Base-by-base conservation (phyloP, 441 rosid species). In the Flueggea neowawraea region DNA sequence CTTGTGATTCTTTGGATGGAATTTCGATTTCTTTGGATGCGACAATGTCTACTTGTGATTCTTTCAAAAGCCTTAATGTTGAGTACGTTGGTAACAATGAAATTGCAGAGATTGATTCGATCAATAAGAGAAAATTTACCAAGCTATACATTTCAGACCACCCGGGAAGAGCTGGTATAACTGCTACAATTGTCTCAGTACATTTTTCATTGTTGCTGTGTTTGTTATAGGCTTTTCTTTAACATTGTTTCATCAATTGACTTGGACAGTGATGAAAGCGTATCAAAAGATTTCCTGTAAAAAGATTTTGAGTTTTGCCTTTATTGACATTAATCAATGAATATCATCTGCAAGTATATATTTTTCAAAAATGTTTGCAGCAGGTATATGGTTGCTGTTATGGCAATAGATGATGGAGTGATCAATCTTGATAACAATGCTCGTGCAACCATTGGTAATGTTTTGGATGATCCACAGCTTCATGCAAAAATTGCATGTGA, bases 401-500 rank as follows among this genome's bases (percentile, higher is more conserved):
- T 81, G 83, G 90, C 67, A 57, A 68, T 61, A 2, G 84, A 83
- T 64, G 76, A 71, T 54, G 63, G 73, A 73, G 68, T 84, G 66
- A 80, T 78, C 17, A 64, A 86, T 58, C 68, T 91, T 41, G 96
- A 89, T 62, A 62, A 76, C 65, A 79, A 82, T 6, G 6, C 39
- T 33, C 39, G 39, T 33, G 39, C 4, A 36, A 36, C 41, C 41
- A 36, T 36, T 36, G 7, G 41, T 36, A 5, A 36, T 8, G 41
- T 36, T 72, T 66, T 66, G 66, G 60, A 51, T 66, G 92, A 91
- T 67, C 96, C 97, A 8, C 96, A 89, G 81, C 81, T 89, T 66
- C 89, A 94, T 75, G 97, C 81, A 61, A 79, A 78, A 63, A 81
- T 95, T 69, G 94, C 97, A 62, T 83, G 87, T 65, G 97, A 95